Evolutionary conservation across 805 yeast genomes (phyloP), one percentile per base, ranked within the genome.

Genomic region (Yarrowia sp.): DNA sequence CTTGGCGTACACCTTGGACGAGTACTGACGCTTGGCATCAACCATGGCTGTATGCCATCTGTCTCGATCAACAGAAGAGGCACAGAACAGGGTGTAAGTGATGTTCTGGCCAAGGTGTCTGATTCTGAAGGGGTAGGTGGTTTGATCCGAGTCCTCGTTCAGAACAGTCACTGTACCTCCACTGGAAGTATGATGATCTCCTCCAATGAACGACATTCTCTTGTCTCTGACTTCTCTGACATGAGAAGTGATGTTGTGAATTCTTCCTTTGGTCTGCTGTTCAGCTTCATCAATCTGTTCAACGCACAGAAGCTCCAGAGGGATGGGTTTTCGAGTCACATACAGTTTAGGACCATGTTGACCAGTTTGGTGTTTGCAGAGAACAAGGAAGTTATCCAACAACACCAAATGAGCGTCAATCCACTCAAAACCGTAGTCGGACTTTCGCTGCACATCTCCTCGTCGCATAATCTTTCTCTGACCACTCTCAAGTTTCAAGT

Each of bases 361-460:
- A 2, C 76, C 79, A 36, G 76, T 77, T 4, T 76, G 68, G 10
- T 70, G 68, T 61, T 77, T 77, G 8, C 79, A 73, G 28, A 78
- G 65, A 2, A 78, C 72, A 48, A 90, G 74, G 69, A 80, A 89
- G 70, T 90, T 89, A 71, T 90, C 96, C 62, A 90, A 75, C 33
- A 90, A 75, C 17, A 89, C 83, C 28, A 88, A 70, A 68, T 83
- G 79, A 1, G 78, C 75, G 0, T 81, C 77, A 8, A 78, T 76
- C 43, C 88, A 80, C 43, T 86, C 87, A 35, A 86, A 77, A 78
- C 86, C 83, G 70, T 85, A 76, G 57, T 88, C 95, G 13, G 90
- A 85, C 66, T 86, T 84, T 65, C 87, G 79, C 1, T 77, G 70
- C 15, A 88, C 81, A 31, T 80, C 82, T 0, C 92, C 95, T 10